Conservation (phyloP, 164 flowering plant genomes). For the Warburgia ugandensis region DNA sequence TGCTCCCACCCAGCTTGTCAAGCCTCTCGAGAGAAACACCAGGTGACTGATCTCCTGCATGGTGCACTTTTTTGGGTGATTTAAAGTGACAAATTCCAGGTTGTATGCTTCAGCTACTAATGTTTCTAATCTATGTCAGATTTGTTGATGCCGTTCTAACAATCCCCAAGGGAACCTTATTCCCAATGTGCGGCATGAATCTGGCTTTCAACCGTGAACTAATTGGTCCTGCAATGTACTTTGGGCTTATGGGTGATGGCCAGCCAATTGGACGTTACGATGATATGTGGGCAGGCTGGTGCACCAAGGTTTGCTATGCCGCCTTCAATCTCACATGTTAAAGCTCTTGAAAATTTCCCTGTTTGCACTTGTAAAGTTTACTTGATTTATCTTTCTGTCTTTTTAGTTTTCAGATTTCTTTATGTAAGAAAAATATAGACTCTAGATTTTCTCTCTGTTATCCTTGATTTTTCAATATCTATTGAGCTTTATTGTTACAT, state of each 20-base stretch:
- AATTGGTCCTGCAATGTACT: constrained; percentile 84
- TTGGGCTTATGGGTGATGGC: constrained; percentile 87
- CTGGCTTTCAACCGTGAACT: constrained; percentile 62
- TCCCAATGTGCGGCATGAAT: constrained; percentile 88
- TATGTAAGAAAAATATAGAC: too few relatives aligned
- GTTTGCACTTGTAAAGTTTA: neutral
- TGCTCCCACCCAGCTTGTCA: constrained; percentile 84
- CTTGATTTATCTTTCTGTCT: neutral
- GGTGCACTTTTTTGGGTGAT: neutral
- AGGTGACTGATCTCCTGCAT: constrained; percentile 26
- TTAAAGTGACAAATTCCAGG: neutral
- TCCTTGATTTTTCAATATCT: too few relatives aligned
- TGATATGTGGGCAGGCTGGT: constrained; percentile 93
- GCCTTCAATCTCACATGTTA: neutral
- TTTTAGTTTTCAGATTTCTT: too few relatives aligned
- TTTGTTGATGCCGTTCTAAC: constrained; percentile 77
- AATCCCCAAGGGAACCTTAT: constrained; percentile 70
- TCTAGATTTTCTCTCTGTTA: too few relatives aligned
- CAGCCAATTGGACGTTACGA: constrained; percentile 85
- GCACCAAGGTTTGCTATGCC: constrained; percentile 44
- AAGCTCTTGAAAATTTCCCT: neutral
- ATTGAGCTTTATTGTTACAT: too few relatives aligned
- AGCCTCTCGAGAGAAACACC: constrained; percentile 71
- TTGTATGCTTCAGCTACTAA: neutral
- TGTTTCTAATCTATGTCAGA: constrained; percentile 22